Percentiles rank a stretch among this genome's conserved stretches.
Conservation (phyloP, 108 stramenopile genomes). For the Aureococcus anophagefferens region DNA sequence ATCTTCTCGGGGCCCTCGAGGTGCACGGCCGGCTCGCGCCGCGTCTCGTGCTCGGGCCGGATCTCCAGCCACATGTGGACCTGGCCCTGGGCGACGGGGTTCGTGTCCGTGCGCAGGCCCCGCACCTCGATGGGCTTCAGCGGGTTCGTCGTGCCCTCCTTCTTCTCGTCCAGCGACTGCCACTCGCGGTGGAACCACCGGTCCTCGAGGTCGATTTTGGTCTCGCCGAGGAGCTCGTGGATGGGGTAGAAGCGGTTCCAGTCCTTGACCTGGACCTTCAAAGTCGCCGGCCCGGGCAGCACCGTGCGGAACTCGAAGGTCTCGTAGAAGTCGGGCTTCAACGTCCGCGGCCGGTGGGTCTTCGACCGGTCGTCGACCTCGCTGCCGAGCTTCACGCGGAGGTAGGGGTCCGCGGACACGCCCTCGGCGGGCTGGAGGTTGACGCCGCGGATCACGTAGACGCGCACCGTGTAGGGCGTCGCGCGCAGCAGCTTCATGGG, state of each 20-base stretch:
- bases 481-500: conserved; percentile 13
- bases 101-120: conserved; percentile 21
- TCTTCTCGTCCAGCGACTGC: conserved; percentile 27
- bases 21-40: conserved; percentile 29
- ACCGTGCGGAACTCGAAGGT: conserved; percentile 32
- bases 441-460: conserved; percentile 38
- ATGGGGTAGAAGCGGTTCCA: conserved; percentile 27
- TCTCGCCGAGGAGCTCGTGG: conserved; percentile 53
- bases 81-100: conserved; percentile 29
- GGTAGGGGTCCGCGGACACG: conserved; percentile 41
- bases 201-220: conserved; percentile 52
- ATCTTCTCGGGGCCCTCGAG: conserved; percentile 28
- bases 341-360: conserved; percentile 32
- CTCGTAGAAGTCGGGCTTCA: conserved; percentile 42
- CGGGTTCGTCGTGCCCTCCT: conserved; percentile 2
- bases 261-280: conserved; percentile 40
- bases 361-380: conserved; percentile 29
- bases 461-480: conserved; percentile 22
- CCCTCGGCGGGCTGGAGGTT: conserved; percentile 39
- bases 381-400: conserved; percentile 36
- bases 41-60: conserved; percentile 24
- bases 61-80: conserved; percentile 44
- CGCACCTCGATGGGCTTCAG: conserved; percentile 35
- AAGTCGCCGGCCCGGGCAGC: conserved; percentile 37
- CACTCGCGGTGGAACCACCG: conserved; percentile 50